Percentiles rank a stretch among this genome's conserved stretches.
Conservation (phyloP, 108 stramenopile species). For the Skeletonema menzelii region DNA sequence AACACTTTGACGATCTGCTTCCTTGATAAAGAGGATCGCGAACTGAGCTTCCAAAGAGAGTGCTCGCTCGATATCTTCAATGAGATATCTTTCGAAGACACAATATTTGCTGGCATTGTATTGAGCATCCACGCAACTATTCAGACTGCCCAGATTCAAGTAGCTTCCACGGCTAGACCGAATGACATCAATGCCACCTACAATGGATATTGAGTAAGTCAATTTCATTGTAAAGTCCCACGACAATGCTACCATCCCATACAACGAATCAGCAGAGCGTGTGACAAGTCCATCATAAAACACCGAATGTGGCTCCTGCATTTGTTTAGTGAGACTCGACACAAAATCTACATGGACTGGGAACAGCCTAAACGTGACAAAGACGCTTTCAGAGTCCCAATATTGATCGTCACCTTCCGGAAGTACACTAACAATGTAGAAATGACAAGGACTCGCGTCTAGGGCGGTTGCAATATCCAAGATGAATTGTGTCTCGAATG, state of each 20-base stretch:
- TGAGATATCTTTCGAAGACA: slow-evolving; percentile 56
- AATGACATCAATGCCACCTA: slow-evolving; percentile 45
- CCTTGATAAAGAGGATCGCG: slow-evolving; percentile 44
- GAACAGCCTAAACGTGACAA: slow-evolving; percentile 60
- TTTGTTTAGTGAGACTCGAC: slow-evolving; percentile 53
- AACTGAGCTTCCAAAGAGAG: slow-evolving; percentile 35
- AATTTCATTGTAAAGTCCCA: slow-evolving; percentile 71
- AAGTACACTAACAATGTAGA: slow-evolving; percentile 53
- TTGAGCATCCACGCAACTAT: slow-evolving; percentile 38
- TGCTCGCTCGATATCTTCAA: slow-evolving; percentile 31
- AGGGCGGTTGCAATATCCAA: slow-evolving; percentile 57
- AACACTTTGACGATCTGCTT: slow-evolving; percentile 37
- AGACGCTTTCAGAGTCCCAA: slow-evolving; percentile 52
- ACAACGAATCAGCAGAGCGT: slow-evolving; percentile 40
- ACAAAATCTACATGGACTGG: slow-evolving; percentile 36
- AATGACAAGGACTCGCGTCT: slow-evolving; percentile 55
- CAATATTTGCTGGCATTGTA: slow-evolving; percentile 54
- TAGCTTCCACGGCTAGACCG: slow-evolving; percentile 34
- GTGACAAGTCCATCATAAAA: slow-evolving; percentile 66
- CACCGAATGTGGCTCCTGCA: slow-evolving; percentile 47
- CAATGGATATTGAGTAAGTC: slow-evolving; percentile 55
- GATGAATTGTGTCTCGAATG: slow-evolving; percentile 77
- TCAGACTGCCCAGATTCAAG: slow-evolving; percentile 66
- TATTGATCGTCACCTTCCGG: slow-evolving; percentile 52
- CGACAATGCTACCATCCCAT: slow-evolving; percentile 54